Evolutionary conservation across 805 yeast genomes (phyloP).

Genomic region (Starmerella ratchasimensis): DNA sequence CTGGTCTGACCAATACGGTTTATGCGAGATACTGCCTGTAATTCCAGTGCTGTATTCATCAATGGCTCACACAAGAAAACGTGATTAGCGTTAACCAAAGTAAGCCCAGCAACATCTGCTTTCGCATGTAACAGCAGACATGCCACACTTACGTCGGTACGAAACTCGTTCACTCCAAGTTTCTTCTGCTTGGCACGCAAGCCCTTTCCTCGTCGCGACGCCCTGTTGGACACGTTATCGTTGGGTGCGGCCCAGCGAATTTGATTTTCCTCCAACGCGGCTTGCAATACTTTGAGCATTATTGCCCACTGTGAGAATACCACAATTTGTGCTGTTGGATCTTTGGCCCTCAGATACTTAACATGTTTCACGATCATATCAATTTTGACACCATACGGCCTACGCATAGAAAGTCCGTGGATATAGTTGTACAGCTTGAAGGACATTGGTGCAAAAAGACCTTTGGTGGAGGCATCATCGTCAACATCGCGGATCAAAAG

Average conservation of each 20-base stretch:
- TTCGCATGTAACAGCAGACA: slow-evolving; percentile 77
- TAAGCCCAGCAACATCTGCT: slow-evolving; percentile 68
- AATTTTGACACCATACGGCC: slow-evolving; percentile 69
- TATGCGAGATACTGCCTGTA: slow-evolving; percentile 84
- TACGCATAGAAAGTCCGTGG: slow-evolving; percentile 28
- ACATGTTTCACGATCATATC: slow-evolving; percentile 69
- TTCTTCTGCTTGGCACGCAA: not conserved
- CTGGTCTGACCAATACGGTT: slow-evolving; percentile 82
- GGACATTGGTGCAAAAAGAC: slow-evolving; percentile 22
- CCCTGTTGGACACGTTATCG: too few relatives aligned
- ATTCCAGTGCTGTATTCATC: slow-evolving; percentile 70
- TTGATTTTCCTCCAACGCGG: slow-evolving; percentile 48
- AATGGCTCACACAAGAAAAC: slow-evolving; percentile 87
- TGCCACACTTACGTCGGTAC: slow-evolving; percentile 47
- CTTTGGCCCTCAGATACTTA: slow-evolving; percentile 43
- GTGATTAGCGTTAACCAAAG: slow-evolving; percentile 82
- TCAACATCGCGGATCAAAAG: not conserved
- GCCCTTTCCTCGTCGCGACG: too few relatives aligned
- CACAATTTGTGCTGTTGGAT: slow-evolving; percentile 61
- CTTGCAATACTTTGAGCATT: slow-evolving; percentile 49
- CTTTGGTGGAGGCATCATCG: slow-evolving; percentile 3
- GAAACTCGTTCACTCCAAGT: slow-evolving; percentile 21
- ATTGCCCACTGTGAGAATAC: slow-evolving; percentile 84
- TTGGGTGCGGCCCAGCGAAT: slow-evolving; percentile 45
- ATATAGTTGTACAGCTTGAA: slow-evolving; percentile 27